Percentiles rank a stretch among this genome's conserved stretches.
phyloP scores from a whole-genome alignment of 1,284 basidiomycete species.

The Uromyces viciae-fabae region DNA sequence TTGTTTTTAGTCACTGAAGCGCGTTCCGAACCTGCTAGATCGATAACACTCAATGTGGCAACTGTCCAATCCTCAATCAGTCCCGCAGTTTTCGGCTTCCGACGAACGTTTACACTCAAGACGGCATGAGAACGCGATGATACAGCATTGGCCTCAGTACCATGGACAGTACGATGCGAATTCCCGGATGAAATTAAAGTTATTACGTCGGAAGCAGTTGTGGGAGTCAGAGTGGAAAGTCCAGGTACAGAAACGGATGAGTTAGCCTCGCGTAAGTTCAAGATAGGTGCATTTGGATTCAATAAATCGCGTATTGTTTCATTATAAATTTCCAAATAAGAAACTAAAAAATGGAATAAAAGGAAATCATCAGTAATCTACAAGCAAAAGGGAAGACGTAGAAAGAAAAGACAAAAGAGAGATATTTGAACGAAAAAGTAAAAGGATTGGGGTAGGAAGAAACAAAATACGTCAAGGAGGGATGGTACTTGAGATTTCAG shows the following conservation, averaged over 20 bases:
- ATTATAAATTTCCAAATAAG: conserved; percentile 96
- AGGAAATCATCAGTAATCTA: too few species aligned
- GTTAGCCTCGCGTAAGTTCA: conserved; percentile 81
- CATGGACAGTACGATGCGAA: conserved; percentile 77
- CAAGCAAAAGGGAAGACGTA: too few species aligned
- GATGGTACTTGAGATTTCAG: conserved; percentile 63
- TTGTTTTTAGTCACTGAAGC: conserved; percentile 91
- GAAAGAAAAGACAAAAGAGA: not conserved
- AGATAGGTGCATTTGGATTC: conserved; percentile 63
- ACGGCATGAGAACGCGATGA: conserved; percentile 95
- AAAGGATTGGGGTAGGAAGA: not conserved
- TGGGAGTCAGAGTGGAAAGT: conserved; percentile 72
- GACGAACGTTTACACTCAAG: conserved; percentile 83
- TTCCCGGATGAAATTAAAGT: conserved; percentile 84
- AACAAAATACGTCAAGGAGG: not conserved
- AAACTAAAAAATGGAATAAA: too few species aligned
- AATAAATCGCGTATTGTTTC: conserved; percentile 96
- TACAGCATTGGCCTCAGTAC: conserved; percentile 87
- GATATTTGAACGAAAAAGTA: not conserved
- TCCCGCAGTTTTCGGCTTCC: conserved; percentile 62
- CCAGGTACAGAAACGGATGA: conserved; percentile 74
- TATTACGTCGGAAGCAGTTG: conserved; percentile 82
- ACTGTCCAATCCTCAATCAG: conserved; percentile 74
- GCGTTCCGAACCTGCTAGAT: conserved; percentile 89
- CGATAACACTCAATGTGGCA: conserved; percentile 89